phyloP scores from a whole-genome alignment of 768 basidiomycete species.

The Trametes coccinea region DNA sequence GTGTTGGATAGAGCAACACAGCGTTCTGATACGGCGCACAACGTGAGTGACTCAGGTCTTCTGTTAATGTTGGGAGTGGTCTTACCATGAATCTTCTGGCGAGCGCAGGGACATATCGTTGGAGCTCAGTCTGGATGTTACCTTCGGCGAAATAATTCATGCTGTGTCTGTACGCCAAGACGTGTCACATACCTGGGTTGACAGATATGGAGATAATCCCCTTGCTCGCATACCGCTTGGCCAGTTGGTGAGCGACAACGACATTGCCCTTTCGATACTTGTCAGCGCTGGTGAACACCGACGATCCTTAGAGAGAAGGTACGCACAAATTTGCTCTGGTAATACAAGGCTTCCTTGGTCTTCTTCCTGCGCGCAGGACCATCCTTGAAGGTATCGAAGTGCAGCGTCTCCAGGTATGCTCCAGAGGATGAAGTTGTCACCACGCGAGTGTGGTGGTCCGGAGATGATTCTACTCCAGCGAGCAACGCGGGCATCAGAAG shows the following conservation, averaged over 20 bases:
- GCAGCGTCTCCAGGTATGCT: conserved; percentile 35
- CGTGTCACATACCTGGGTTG: conserved; percentile 42
- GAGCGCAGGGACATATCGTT: neutral
- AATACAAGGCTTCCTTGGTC: conserved; percentile 24
- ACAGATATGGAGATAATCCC: conserved; percentile 45
- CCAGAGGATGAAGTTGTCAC: conserved; percentile 48
- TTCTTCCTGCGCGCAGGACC: conserved; percentile 24
- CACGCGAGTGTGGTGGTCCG: conserved; percentile 47
- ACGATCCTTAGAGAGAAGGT: neutral
- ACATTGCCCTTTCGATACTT: conserved; percentile 41
- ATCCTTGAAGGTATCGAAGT: conserved; percentile 42
- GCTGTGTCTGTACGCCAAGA: conserved; percentile 28
- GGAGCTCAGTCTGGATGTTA: conserved; percentile 23
- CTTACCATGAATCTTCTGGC: conserved; percentile 12
- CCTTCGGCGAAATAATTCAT: conserved; percentile 3
- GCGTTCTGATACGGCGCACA: neutral
- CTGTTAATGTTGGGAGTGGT: too few species aligned
- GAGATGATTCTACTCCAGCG: conserved; percentile 39
- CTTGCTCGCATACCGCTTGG: conserved; percentile 46
- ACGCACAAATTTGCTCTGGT: conserved; percentile 49
- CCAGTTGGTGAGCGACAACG: conserved; percentile 47
- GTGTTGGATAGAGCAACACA: conserved; percentile 31
- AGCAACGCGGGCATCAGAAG: conserved; percentile 51
- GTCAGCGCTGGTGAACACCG: neutral
- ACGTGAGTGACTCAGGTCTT: neutral